Conservation (phyloP, 2,329 filamentous ascomycete genomes). For the Exserohilum turcica region DNA sequence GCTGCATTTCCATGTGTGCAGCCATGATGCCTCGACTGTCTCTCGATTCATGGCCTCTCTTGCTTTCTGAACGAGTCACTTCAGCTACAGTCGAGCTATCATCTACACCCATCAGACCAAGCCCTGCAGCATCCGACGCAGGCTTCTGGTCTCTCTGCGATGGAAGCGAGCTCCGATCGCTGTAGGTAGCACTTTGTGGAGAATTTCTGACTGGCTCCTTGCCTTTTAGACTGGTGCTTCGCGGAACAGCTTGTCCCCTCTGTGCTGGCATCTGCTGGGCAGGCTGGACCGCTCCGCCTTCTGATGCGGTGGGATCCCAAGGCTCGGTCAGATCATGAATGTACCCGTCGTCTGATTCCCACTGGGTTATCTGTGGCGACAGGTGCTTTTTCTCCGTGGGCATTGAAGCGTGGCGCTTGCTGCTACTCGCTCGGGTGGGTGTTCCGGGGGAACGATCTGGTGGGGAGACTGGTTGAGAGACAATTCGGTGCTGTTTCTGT, state of each 20-base stretch:
- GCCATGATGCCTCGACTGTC: constrained; percentile 43
- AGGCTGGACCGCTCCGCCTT: constrained; percentile 22
- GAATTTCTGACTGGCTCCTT: constrained; percentile 39
- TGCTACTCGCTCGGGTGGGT: constrained; percentile 24
- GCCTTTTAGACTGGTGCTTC: constrained; percentile 36
- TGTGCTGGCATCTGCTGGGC: constrained; percentile 27
- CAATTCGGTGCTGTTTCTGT: constrained; percentile 37
- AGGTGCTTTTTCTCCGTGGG: constrained; percentile 30
- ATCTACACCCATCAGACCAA: constrained; percentile 41
- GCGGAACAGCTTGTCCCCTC: constrained; percentile 30
- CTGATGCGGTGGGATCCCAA: constrained; percentile 41
- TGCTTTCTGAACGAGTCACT: constrained; percentile 46
- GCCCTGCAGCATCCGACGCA: constrained; percentile 30
- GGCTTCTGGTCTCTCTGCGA: constrained; percentile 33
- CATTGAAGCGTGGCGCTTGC: constrained; percentile 43
- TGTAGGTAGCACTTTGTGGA: constrained; percentile 38
- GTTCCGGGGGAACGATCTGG: constrained; percentile 14
- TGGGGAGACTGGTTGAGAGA: constrained; percentile 33
- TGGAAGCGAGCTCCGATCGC: constrained; percentile 33
- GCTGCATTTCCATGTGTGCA: constrained; percentile 48
- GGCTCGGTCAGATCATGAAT: constrained; percentile 42
- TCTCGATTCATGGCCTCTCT: constrained; percentile 27
- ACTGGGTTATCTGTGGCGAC: constrained; percentile 31
- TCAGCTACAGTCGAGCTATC: constrained; percentile 33
- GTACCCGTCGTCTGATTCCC: constrained; percentile 36